These are phyloP conservation scores for Trypanosomatidae sp. DNA, from an alignment of 208 protist genomes.

Conservation along the genomic window DNA sequence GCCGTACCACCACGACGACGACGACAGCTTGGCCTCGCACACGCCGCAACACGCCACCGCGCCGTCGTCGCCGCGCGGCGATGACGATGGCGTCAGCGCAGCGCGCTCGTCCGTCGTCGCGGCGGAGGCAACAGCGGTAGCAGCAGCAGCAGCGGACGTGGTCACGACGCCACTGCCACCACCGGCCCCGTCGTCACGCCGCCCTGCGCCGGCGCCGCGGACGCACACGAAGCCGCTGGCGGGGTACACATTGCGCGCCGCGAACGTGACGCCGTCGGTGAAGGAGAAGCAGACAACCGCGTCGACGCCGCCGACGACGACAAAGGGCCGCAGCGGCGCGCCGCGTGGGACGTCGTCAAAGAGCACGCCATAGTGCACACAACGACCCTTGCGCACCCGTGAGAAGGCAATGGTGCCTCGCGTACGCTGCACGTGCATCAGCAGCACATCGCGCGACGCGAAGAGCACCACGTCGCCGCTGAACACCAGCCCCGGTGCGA, in stretches of 20 bases:
- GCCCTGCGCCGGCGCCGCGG: no score
- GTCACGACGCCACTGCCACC: no score
- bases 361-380: conserved; percentile 66
- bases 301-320: conserved; percentile 51
- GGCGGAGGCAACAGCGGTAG: no score
- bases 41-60: conserved; percentile 11
- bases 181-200: no score
- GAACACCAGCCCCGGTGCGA: conserved; percentile 72
- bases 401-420: conserved; percentile 61
- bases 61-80: conserved; percentile 5
- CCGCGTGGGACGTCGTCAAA: conserved; percentile 50
- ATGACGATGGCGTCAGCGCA: no score
- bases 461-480: conserved; percentile 51
- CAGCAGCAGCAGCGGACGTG: no score
- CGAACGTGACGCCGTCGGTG: conserved; percentile 45
- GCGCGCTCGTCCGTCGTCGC: conserved; percentile 11
- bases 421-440: conserved; percentile 42
- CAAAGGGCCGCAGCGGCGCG: conserved; percentile 33
- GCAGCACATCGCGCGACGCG: conserved; percentile 45
- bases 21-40: conserved; percentile 17
- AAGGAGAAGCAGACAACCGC: conserved; percentile 77
- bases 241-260: conserved; percentile 52
- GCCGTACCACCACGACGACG: conserved; percentile 49
- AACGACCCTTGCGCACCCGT: conserved; percentile 28
- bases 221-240: conserved; percentile 33